phyloP scores from a whole-genome alignment of 179 eudicot genomes.

The Heliamphora pulchella region DNA sequence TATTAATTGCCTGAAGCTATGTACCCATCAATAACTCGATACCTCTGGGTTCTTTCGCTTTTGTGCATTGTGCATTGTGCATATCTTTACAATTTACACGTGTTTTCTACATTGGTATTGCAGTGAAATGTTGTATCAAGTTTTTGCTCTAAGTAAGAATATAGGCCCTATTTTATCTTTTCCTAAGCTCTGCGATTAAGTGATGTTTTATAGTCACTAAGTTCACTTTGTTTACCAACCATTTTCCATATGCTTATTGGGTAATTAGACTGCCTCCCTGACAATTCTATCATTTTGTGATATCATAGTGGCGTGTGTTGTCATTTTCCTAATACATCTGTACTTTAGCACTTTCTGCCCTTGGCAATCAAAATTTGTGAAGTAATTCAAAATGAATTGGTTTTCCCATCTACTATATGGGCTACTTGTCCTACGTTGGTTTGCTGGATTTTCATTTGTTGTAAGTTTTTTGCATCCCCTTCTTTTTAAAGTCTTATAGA shows the following conservation, averaged over 20 bases:
- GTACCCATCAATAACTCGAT: neutral
- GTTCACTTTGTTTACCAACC: neutral
- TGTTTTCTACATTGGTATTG: neutral
- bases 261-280: too few species aligned
- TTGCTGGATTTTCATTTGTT: too few species aligned
- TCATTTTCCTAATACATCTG: too few species aligned
- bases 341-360: neutral
- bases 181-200: neutral
- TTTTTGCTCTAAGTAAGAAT: neutral
- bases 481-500: too few species aligned
- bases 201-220: neutral
- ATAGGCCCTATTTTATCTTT: neutral
- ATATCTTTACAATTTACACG: neutral
- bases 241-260: neutral
- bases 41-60: neutral
- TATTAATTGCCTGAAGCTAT: conserved; percentile 9
- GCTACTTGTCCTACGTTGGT: neutral
- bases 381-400: too few species aligned
- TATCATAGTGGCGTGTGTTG: too few species aligned
- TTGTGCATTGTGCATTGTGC: neutral
- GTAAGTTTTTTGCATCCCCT: too few species aligned
- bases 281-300: too few species aligned
- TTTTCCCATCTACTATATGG: neutral
- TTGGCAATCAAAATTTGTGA: neutral
- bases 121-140: neutral